Percentiles rank a stretch among this genome's conserved stretches.
Evolutionary conservation across 768 basidiomycete species (phyloP).

Genomic region (Trametes elegans): DNA sequence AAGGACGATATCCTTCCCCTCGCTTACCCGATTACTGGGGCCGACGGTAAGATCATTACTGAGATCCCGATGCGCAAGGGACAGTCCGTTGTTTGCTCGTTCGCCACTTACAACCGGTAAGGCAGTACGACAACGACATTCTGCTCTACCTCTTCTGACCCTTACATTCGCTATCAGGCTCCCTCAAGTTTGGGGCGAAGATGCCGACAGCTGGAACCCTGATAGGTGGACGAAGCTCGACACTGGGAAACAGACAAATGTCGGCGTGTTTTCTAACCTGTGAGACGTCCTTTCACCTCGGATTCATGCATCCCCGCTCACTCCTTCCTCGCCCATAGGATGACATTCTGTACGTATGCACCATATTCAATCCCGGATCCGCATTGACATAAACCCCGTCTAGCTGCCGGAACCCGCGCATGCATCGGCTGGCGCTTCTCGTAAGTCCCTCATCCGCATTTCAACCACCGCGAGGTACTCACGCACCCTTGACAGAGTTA

Average conservation of each 20-base stretch:
- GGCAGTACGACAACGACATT: background rate
- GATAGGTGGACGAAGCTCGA: slow-evolving; percentile 7
- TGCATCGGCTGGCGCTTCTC: slow-evolving; percentile 22
- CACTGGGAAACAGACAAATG: slow-evolving; percentile 6
- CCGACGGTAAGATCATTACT: background rate
- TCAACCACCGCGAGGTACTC: background rate
- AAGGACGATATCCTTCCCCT: slow-evolving; percentile 28
- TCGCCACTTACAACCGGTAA: slow-evolving; percentile 12
- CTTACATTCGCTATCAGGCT: background rate
- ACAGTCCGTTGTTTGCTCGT: background rate
- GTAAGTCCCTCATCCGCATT: background rate
- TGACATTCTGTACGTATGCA: slow-evolving; percentile 10
- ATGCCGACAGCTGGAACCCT: slow-evolving; percentile 17
- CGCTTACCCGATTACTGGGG: slow-evolving; percentile 1
- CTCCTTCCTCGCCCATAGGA: background rate
- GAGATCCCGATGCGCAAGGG: slow-evolving; percentile 12
- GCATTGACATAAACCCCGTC: background rate
- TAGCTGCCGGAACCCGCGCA: slow-evolving; percentile 13
- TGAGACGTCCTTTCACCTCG: background rate
- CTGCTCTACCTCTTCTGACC: background rate
- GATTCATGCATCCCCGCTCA: background rate
- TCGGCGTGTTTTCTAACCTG: slow-evolving; percentile 20
- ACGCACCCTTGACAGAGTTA: slow-evolving; percentile 3
- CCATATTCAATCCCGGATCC: background rate
- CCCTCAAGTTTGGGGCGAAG: slow-evolving; percentile 14